Conservation (phyloP, 164 flowering plant genomes). For the Warburgia ugandensis region DNA sequence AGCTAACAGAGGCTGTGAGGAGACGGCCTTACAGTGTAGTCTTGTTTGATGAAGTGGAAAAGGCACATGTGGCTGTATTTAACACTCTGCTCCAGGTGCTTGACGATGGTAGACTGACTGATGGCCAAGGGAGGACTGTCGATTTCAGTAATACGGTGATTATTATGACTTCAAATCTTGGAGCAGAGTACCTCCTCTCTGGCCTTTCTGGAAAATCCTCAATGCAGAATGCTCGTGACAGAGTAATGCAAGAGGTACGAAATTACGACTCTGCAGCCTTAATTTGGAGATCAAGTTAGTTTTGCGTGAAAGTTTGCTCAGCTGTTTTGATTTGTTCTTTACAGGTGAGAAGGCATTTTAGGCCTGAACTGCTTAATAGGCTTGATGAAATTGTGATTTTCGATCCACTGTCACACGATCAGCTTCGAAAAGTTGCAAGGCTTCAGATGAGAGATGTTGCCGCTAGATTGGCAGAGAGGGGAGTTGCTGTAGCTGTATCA, state of each 20-base stretch:
- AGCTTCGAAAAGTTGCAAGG: constrained; percentile 67
- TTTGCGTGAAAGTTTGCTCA: neutral
- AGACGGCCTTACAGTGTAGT: constrained; percentile 81
- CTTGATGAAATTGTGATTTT: constrained; percentile 88
- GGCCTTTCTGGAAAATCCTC: constrained; percentile 61
- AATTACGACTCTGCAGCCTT: neutral
- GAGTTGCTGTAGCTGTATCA: constrained; percentile 71
- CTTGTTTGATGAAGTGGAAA: constrained; percentile 86
- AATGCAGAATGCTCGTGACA: constrained; percentile 62
- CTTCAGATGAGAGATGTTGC: constrained; percentile 85
- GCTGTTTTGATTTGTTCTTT: neutral
- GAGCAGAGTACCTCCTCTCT: constrained; percentile 73
- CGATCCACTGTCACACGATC: constrained; percentile 79
- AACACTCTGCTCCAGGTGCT: constrained; percentile 84
- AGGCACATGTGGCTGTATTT: constrained; percentile 75
- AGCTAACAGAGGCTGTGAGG: constrained; percentile 88
- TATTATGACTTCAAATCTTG: constrained; percentile 93
- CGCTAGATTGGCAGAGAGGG: constrained; percentile 69
- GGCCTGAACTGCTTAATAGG: constrained; percentile 77
- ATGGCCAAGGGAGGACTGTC: constrained; percentile 90
- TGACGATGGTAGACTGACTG: constrained; percentile 93
- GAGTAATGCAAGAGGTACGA: constrained; percentile 63
- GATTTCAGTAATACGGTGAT: constrained; percentile 82
- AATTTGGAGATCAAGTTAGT: neutral
- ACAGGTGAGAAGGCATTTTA: constrained; percentile 75